Percentiles rank a stretch among this genome's conserved stretches.
Conservation (phyloP, 2,329 filamentous ascomycete species). For the Colletotrichum sp. region DNA sequence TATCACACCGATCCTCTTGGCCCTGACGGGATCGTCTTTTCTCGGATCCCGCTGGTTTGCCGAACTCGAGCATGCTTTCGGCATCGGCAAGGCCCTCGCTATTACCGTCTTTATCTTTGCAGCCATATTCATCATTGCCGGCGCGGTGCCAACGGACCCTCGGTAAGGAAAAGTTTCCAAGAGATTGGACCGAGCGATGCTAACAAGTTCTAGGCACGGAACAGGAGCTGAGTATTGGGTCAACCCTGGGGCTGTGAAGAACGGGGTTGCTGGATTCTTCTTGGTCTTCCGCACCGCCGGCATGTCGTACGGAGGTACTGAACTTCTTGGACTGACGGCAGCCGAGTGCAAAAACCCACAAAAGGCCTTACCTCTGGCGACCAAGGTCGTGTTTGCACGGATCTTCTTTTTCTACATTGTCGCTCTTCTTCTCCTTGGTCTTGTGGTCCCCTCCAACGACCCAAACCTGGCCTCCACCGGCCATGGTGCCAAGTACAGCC, state of each 20-base stretch:
- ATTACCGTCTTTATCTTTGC: constrained; percentile 61
- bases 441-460: constrained; percentile 52
- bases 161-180: constrained; percentile 37
- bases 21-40: constrained; percentile 44
- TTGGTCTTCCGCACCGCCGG: constrained; percentile 48
- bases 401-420: constrained; percentile 60
- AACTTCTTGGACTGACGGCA: constrained; percentile 48
- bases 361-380: constrained; percentile 76
- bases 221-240: constrained; percentile 50
- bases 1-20: constrained; percentile 42
- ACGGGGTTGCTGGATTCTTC: constrained; percentile 45
- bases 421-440: constrained; percentile 54
- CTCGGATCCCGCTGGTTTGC: constrained; percentile 50
- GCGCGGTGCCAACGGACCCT: constrained; percentile 48
- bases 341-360: constrained; percentile 47
- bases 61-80: constrained; percentile 57
- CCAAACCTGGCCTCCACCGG: constrained; percentile 35
- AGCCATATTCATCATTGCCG: constrained; percentile 55
- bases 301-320: constrained; percentile 49
- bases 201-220: constrained; percentile 8
- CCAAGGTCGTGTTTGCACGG: constrained; percentile 76
- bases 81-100: constrained; percentile 54
- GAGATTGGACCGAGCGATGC: constrained; percentile 21
- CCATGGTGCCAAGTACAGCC: constrained; percentile 25
- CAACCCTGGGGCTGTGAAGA: constrained; percentile 45